Evolutionary conservation across 2,329 filamentous ascomycete genomes (phyloP).

Genomic region (Calonectria leucothoes): DNA sequence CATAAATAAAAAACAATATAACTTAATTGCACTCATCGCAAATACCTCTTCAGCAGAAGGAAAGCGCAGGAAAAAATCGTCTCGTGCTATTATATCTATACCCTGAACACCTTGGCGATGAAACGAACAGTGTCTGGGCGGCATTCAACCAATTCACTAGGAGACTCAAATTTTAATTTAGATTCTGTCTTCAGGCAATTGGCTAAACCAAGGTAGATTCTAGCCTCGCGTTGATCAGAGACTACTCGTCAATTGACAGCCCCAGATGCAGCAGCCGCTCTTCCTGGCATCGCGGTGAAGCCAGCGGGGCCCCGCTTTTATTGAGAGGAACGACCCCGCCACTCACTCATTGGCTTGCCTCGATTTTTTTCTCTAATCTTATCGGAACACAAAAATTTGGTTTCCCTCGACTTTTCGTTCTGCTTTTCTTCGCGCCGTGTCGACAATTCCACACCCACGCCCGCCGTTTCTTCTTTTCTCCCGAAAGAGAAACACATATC

Average conservation of each 20-base stretch:
- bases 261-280: not conserved
- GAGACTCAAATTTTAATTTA: not conserved
- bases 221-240: not conserved
- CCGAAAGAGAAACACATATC: not conserved
- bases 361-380: conserved; percentile 50
- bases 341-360: conserved; percentile 28
- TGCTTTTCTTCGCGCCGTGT: not conserved
- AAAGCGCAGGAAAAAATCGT: not conserved
- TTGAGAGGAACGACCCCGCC: not conserved
- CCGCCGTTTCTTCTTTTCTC: not conserved
- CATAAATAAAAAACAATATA: not conserved
- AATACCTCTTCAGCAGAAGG: not conserved
- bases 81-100: not conserved
- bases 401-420: not conserved
- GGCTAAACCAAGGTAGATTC: not conserved
- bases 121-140: not conserved
- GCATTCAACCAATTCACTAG: not conserved
- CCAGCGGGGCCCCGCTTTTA: conserved; percentile 13
- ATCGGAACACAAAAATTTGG: conserved; percentile 32
- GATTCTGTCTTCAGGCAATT: not conserved
- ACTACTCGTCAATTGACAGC: not conserved
- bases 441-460: not conserved
- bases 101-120: not conserved
- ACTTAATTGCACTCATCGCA: not conserved
- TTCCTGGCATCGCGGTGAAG: conserved; percentile 21